phyloP scores from a whole-genome alignment of 169 alveolate species.

The Plasmodium inui region DNA sequence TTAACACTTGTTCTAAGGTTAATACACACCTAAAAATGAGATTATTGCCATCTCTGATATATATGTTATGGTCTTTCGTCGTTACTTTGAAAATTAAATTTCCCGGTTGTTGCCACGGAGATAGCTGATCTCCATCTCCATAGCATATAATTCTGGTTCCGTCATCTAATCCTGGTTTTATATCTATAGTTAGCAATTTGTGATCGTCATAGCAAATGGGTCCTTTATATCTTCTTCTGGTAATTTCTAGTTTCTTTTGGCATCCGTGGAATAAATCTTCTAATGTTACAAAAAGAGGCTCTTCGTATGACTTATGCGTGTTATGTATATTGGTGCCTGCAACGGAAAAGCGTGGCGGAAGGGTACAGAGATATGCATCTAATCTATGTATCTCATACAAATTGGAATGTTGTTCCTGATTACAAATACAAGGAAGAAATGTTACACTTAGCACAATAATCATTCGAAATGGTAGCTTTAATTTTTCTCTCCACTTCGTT shows the following conservation, averaged over 20 bases:
- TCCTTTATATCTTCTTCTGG: constrained; percentile 84
- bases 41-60: constrained; percentile 85
- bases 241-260: constrained; percentile 83
- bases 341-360: not conserved
- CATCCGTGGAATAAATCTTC: constrained; percentile 87
- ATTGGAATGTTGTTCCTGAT: not conserved
- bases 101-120: constrained; percentile 86
- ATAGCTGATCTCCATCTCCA: constrained; percentile 88
- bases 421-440: not conserved
- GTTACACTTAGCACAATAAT: not conserved
- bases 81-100: constrained; percentile 83
- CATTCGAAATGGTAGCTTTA: not conserved
- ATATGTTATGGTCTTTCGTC: constrained; percentile 83
- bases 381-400: not conserved
- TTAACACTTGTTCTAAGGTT: constrained; percentile 86
- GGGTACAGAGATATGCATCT: not conserved
- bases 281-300: constrained; percentile 83
- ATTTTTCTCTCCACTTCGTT: not conserved
- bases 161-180: constrained; percentile 89
- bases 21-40: constrained; percentile 84
- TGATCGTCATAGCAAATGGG: constrained; percentile 81
- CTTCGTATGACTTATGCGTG: constrained; percentile 77
- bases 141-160: constrained; percentile 86
- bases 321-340: not conserved
- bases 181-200: constrained; percentile 82